A percentile compares a stretch with the other conserved stretches of the same genome.
phyloP scores from a whole-genome alignment of 2,329 filamentous ascomycete species.

The Phialophora verrucosa region DNA sequence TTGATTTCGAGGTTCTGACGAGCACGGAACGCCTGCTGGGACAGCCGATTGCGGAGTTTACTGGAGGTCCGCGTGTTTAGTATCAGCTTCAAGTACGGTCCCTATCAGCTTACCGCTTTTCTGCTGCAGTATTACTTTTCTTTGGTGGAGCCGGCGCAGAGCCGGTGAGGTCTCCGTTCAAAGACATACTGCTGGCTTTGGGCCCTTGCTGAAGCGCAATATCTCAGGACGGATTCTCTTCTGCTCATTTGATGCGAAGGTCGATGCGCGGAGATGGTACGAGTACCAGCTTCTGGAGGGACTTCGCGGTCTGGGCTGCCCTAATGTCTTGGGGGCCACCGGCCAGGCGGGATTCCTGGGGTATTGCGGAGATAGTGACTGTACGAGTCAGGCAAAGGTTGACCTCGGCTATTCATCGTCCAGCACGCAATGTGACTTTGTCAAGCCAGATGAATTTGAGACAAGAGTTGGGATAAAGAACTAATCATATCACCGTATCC shows the following conservation, averaged over 20 bases:
- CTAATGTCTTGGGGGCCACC: neutral
- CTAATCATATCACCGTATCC: neutral
- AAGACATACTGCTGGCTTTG: neutral
- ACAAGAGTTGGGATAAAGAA: neutral
- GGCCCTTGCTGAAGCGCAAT: neutral
- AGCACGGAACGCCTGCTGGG: constrained; percentile 32
- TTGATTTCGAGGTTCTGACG: constrained; percentile 26
- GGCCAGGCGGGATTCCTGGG: neutral
- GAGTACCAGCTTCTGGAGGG: neutral
- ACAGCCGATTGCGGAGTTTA: constrained; percentile 30
- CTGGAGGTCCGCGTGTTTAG: constrained; percentile 8
- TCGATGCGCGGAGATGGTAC: neutral
- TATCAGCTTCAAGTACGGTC: neutral
- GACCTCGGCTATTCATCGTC: neutral
- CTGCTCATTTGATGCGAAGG: neutral
- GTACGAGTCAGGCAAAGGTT: neutral
- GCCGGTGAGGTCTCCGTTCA: neutral
- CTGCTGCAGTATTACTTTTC: constrained; percentile 15
- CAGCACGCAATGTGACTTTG: neutral
- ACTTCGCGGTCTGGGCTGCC: neutral
- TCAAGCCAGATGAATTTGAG: neutral
- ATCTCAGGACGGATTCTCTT: neutral
- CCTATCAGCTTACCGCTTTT: constrained; percentile 18
- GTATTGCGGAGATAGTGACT: neutral
- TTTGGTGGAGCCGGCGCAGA: neutral